Conservation (phyloP, 2,329 filamentous ascomycete genomes). For the Ilyonectria mors-panacis region DNA sequence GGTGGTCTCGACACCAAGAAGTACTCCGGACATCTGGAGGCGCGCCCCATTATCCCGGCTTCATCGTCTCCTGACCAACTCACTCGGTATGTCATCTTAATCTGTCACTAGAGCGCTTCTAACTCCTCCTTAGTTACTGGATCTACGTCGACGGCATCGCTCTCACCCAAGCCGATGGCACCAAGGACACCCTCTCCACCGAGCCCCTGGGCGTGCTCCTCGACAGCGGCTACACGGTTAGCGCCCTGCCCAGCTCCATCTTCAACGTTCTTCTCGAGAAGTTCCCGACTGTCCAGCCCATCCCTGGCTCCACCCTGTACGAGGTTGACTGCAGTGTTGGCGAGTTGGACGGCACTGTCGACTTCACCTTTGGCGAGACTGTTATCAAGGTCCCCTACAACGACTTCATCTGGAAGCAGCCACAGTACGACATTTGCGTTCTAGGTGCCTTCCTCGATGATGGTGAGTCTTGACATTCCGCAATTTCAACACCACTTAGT, state of each 20-base stretch:
- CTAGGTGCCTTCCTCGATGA: constrained; percentile 64
- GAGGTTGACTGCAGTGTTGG: constrained; percentile 61
- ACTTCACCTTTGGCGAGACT: constrained; percentile 64
- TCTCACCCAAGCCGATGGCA: constrained; percentile 52
- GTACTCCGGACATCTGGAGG: constrained; percentile 67
- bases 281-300: constrained; percentile 62
- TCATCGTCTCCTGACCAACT: constrained; percentile 52
- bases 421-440: constrained; percentile 51
- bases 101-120: not conserved
- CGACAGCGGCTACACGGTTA: constrained; percentile 78
- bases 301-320: constrained; percentile 59
- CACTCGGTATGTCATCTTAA: constrained; percentile 45
- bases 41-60: constrained; percentile 68
- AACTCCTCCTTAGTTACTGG: constrained; percentile 56
- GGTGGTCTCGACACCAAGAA: constrained; percentile 72
- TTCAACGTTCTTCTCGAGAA: constrained; percentile 60
- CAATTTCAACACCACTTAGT: not conserved
- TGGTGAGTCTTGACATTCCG: constrained; percentile 27
- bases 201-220: constrained; percentile 65
- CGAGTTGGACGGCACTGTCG: constrained; percentile 57
- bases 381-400: constrained; percentile 61
- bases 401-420: constrained; percentile 63
- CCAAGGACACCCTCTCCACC: constrained; percentile 62
- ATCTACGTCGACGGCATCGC: constrained; percentile 57
- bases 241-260: constrained; percentile 73